Evolutionary conservation across 352 stramenopile genomes (phyloP), one percentile per base, ranked within the genome.

Genomic region (Phytopythium litorale): DNA sequence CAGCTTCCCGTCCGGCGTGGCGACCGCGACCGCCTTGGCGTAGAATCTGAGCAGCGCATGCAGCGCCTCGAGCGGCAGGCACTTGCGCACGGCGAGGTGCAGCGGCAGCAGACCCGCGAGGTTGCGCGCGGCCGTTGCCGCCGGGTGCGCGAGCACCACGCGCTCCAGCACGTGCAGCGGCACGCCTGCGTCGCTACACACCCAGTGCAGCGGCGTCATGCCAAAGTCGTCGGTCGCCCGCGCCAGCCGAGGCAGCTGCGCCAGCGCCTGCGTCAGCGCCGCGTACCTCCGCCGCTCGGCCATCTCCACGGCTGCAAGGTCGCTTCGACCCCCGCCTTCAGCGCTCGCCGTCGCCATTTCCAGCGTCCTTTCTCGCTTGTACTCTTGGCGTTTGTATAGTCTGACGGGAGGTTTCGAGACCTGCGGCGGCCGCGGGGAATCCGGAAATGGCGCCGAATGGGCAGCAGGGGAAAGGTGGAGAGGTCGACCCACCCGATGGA

Each of bases 161-260:
- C 72, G 70, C n/a, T 79, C 58, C 32, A 92, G 58, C 7, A 84
- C 78, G 15, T 68, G 78, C 50, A 76, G 56, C 49, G 81, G 68
- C 19, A 80, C 83, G 52, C 64, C 68, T 7, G 71, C 55, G 30
- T 87, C 78, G 19, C 79, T 91, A 63, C 85, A 94, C 53, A 83
- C 70, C 85, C 85, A 94, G 62, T 94, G 85, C n/a, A 94, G 70
- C 51, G 83, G 75, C 37, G 88, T 88, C 85, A 94, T 94, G 49
- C 83, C 85, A 54, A 89, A 90, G 67, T 76, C 70, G 61, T 86
- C 76, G 18, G 64, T 61, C 12, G 71, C 73, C 25, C 71, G 64
- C 25, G 80, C 79, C 25, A 91, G 70, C 49, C 64, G 59, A 0
- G 76, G 76, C 16, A 67, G 68, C 51, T 83, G 69, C 38, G 79